A percentile compares a stretch with the other conserved stretches of the same genome.
Conservation (phyloP, 306 rosid species). For the Vigna nakashimae region DNA sequence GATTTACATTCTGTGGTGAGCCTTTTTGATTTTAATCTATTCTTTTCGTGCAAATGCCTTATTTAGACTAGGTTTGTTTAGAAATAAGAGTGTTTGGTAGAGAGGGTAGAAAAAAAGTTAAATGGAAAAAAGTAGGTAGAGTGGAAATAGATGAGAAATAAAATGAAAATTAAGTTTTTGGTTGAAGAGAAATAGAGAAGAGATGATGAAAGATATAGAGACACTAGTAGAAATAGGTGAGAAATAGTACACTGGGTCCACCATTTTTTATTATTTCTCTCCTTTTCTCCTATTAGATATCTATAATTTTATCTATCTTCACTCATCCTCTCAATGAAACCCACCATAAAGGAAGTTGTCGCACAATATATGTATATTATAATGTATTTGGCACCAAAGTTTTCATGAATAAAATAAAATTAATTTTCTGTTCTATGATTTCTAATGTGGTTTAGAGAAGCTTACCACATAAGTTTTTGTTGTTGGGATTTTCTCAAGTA, state of each 20-base stretch:
- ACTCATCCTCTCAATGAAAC: too few species aligned
- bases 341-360: background rate
- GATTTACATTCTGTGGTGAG: slow-evolving; percentile 20
- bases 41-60: slow-evolving; percentile 27
- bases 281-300: too few species aligned
- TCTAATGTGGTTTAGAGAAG: slow-evolving; percentile 26
- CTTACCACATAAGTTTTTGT: background rate
- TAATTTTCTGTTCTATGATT: background rate
- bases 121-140: too few species aligned
- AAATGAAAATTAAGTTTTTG: too few species aligned
- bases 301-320: too few species aligned
- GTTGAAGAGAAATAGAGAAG: too few species aligned
- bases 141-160: too few species aligned
- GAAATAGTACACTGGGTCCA: too few species aligned
- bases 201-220: too few species aligned
- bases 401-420: slow-evolving; percentile 7
- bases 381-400: slow-evolving; percentile 7
- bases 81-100: background rate
- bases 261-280: too few species aligned
- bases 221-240: too few species aligned
- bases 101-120: too few species aligned
- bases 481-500: slow-evolving; percentile 19
- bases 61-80: background rate
- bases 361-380: background rate
- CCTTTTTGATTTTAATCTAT: slow-evolving; percentile 10